phyloP scores from a whole-genome alignment of 495 filamentous ascomycete species.

The Neurospora sp. region DNA sequence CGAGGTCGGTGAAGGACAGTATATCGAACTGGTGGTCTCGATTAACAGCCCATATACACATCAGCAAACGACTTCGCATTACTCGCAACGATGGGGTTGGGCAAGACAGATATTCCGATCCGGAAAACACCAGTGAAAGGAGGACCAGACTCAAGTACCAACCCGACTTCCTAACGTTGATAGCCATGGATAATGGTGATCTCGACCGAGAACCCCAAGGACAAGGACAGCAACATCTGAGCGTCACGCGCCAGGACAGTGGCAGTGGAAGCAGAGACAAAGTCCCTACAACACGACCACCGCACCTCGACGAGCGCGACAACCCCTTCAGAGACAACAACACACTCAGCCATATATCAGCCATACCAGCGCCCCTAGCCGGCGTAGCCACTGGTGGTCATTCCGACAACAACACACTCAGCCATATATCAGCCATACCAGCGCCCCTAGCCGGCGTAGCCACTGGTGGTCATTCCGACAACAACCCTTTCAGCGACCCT shows the following conservation, averaged over 20 bases:
- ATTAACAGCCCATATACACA: conserved; percentile 25
- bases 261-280: neutral
- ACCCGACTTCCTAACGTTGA: conserved; percentile 30
- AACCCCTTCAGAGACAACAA: conserved; percentile 34
- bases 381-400: conserved; percentile 16
- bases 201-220: conserved; percentile 24
- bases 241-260: neutral
- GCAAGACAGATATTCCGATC: conserved; percentile 8
- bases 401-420: conserved; percentile 27
- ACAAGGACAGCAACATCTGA: conserved; percentile 9
- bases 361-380: conserved; percentile 25
- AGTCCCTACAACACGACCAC: neutral
- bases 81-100: conserved; percentile 4
- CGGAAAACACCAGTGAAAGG: conserved; percentile 13
- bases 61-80: conserved; percentile 24
- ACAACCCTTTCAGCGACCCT: conserved; percentile 38
- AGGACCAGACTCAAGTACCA: conserved; percentile 16
- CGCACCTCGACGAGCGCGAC: conserved; percentile 27
- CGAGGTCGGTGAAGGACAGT: conserved; percentile 17
- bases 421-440: conserved; percentile 27
- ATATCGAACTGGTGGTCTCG: conserved; percentile 34
- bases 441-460: conserved; percentile 22
- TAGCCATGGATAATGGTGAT: conserved; percentile 27
- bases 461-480: conserved; percentile 14
- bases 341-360: conserved; percentile 27